These are phyloP conservation scores for Chytriomyces hyalinus DNA, from an alignment of 192 early-diverging fungal genomes.

Conservation along the genomic window DNA sequence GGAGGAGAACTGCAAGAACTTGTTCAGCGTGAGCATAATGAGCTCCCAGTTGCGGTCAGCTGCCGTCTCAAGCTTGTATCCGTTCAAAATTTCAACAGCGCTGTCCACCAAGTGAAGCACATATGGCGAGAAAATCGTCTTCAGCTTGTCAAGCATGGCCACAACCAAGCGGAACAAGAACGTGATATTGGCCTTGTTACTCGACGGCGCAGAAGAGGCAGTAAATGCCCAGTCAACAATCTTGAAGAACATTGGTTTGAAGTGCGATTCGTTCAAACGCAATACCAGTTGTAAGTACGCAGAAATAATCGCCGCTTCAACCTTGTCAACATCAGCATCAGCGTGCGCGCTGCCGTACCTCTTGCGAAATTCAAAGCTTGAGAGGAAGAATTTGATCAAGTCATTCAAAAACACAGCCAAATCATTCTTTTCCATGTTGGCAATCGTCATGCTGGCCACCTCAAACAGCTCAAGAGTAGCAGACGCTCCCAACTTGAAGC, in stretches of 20 bases:
- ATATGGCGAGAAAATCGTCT: constrained; percentile 42
- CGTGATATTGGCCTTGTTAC: constrained; percentile 29
- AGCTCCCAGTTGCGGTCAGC: constrained; percentile 24
- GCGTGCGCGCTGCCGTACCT: constrained; percentile 32
- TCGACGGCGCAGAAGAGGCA: constrained; percentile 31
- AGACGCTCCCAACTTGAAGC: constrained; percentile 39
- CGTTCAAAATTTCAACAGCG: constrained; percentile 11
- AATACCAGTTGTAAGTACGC: constrained; percentile 83
- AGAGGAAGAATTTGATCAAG: constrained; percentile 87
- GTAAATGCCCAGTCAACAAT: constrained; percentile 75
- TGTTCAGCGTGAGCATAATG: constrained; percentile 6
- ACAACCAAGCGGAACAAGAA: constrained; percentile 35
- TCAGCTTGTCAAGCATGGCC: constrained; percentile 44
- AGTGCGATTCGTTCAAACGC: constrained; percentile 92
- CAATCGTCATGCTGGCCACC: constrained; percentile 70
- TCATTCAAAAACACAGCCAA: constrained; percentile 77
- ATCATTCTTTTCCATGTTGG: constrained; percentile 65
- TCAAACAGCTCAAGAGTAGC: constrained; percentile 68
- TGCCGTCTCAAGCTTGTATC: constrained; percentile 3
- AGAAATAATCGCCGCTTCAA: constrained; percentile 72
- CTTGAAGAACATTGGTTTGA: constrained; percentile 92
- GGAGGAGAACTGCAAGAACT: constrained; percentile 31
- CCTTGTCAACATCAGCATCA: constrained; percentile 22
- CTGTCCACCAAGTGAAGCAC: constrained; percentile 20
- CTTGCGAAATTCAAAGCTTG: constrained; percentile 52